These are phyloP conservation scores for Tagetes patula DNA, from an alignment of 129 eudicot species.

Conservation along the genomic window DNA sequence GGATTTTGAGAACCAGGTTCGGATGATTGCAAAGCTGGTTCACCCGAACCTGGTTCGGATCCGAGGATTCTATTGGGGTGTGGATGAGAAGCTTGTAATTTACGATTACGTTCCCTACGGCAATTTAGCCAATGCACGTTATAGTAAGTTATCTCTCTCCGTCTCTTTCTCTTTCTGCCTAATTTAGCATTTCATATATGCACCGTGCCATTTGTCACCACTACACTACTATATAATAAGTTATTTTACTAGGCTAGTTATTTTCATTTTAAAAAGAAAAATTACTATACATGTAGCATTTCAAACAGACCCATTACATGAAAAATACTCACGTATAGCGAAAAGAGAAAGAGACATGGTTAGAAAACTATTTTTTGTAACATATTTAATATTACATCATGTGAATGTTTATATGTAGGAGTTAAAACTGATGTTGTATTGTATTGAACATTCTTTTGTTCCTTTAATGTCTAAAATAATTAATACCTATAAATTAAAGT, in stretches of 20 bases:
- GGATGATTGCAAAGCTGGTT: conserved; percentile 69
- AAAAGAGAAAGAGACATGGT: no score
- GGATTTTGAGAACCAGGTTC: conserved; percentile 83
- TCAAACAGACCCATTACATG: background rate
- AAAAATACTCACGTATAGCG: no score
- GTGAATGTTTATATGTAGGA: no score
- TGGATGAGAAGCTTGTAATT: conserved; percentile 87
- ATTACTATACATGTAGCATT: background rate
- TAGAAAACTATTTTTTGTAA: no score
- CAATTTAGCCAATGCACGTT: conserved; percentile 83
- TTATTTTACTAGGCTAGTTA: background rate
- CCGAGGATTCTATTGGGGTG: conserved; percentile 93
- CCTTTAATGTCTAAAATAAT: no score
- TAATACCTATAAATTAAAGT: background rate
- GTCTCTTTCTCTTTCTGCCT: conserved; percentile 1
- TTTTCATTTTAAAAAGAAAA: background rate
- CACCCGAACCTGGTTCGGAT: conserved; percentile 84
- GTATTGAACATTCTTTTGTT: no score
- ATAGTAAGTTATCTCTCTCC: conserved; percentile 53
- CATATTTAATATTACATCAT: no score
- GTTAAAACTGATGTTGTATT: no score
- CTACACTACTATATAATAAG: background rate
- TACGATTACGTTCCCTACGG: conserved; percentile 96
- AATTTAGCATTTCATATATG: conserved; percentile 30
- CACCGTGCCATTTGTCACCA: conserved; percentile 3